These are phyloP conservation scores for Hypoxylon rubiginosum DNA, from an alignment of 2,329 filamentous ascomycete species.

Conservation along the genomic window DNA sequence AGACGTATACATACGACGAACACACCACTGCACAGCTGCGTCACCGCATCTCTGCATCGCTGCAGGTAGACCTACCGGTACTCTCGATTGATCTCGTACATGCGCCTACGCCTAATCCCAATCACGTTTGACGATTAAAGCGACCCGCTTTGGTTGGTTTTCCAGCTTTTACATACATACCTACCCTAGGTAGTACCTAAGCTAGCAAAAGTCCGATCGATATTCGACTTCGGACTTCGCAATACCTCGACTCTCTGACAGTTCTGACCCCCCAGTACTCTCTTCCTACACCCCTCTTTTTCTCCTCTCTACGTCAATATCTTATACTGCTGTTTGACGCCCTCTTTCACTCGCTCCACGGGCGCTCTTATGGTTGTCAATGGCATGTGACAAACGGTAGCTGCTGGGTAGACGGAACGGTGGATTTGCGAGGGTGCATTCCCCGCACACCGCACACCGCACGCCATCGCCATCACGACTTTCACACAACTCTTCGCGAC, in stretches of 20 bases:
- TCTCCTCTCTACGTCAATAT: constrained; percentile 18
- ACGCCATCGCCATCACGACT: constrained; percentile 48
- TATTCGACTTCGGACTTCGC: constrained; percentile 37
- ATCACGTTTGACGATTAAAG: constrained; percentile 39
- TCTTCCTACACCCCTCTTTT: constrained; percentile 21
- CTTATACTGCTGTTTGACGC: constrained; percentile 21
- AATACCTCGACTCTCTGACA: constrained; percentile 19
- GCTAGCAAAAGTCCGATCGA: constrained; percentile 40
- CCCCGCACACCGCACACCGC: constrained; percentile 67
- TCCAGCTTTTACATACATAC: too few species aligned
- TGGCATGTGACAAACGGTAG: constrained; percentile 70
- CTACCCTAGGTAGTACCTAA: too few species aligned
- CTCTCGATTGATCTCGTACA: constrained; percentile 32
- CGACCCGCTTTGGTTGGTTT: constrained; percentile 38
- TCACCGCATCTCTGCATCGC: too few species aligned
- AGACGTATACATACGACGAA: not conserved
- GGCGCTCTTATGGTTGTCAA: constrained; percentile 58
- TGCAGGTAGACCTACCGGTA: constrained; percentile 6
- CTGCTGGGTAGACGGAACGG: constrained; percentile 65
- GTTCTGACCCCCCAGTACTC: constrained; percentile 10
- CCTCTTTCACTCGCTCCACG: constrained; percentile 27
- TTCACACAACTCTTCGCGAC: constrained; percentile 11
- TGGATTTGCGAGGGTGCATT: constrained; percentile 70
- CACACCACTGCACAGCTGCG: not conserved
- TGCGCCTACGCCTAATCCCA: constrained; percentile 31